Evolutionary conservation across 2,329 filamentous ascomycete genomes (phyloP).

Genomic region (Trichoderma harzianum): DNA sequence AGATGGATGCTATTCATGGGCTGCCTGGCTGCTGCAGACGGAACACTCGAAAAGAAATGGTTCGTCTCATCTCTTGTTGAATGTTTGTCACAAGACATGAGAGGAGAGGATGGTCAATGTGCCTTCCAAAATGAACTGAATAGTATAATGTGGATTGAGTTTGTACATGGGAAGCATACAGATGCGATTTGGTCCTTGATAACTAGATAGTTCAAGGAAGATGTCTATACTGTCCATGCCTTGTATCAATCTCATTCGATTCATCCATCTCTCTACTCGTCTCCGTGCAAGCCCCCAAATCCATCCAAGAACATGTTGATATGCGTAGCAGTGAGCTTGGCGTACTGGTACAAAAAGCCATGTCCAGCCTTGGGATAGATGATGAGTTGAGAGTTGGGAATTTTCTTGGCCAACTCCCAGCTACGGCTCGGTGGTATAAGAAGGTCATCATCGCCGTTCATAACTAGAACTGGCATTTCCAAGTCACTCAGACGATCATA

Average conservation of each 20-base stretch:
- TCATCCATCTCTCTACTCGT: not conserved
- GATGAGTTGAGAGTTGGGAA: conserved; percentile 29
- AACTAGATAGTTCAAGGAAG: not conserved
- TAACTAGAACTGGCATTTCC: conserved; percentile 35
- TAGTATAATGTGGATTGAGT: not conserved
- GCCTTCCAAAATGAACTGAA: not conserved
- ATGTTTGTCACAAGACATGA: not conserved
- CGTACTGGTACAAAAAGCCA: conserved; percentile 35
- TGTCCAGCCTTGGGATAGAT: conserved; percentile 35
- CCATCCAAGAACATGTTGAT: not conserved
- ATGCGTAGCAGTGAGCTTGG: conserved; percentile 1
- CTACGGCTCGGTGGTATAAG: not conserved
- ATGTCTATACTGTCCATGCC: not conserved
- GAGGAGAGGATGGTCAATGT: not conserved
- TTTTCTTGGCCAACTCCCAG: not conserved
- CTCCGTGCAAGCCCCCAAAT: not conserved
- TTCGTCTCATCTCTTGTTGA: not conserved
- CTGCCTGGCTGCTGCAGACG: not conserved
- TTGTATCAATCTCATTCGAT: not conserved
- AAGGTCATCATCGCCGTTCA: conserved; percentile 31
- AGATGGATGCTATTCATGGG: not conserved
- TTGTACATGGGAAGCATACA: not conserved
- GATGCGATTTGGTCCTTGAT: not conserved
- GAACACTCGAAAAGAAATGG: not conserved
- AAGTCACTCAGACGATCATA: conserved; percentile 33